Evolutionary conservation across 768 basidiomycete species (phyloP), one percentile per base, ranked within the genome.

Genomic region (Sarcodon aspratus): DNA sequence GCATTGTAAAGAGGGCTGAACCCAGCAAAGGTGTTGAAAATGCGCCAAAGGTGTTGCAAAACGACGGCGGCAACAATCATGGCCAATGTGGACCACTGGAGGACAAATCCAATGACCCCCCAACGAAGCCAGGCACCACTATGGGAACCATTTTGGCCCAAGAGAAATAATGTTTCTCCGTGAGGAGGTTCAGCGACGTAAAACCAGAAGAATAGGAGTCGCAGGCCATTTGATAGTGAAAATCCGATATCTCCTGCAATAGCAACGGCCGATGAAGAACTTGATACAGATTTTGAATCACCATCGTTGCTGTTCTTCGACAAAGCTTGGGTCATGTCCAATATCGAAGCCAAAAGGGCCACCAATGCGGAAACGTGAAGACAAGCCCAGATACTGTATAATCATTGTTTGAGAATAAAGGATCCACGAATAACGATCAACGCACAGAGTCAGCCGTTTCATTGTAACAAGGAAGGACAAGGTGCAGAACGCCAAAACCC

Each of bases 171-270:
- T 9, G 17, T 57, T 49, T 74, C 76, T 51, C 63, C 69, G 33
- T 60, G 61, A n/a, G 83, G 80, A 45, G 79, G 71, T 50, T 70
- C 69, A 12, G 76, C 72, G 37, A 82, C 79, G 51, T 80, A 75
- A 36, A 64, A 64, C 86, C 86, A 89, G 52, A 79, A 79, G 57
- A 79, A 86, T 12, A 87, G 57, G 57, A 78, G 78, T 35, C 80
- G 72, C 38, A 77, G 64, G 5, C 79, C 79, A 38, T 74, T 59
- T 9, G 83, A 75, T 17, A 85, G 54, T 9, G 78, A 68, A 50
- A 80, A 68, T 45, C 73, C 65, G 31, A 80, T 64, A 59, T 87
- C 86, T 35, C 84, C 77, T 5, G 74, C 62, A 46, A 67, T 69
- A 33, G 75, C 63, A 35, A 79, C 66, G 11, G 64, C 69, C 7